phyloP scores from a whole-genome alignment of 164 flowering plant genomes.

The Nymphaea colorata region DNA sequence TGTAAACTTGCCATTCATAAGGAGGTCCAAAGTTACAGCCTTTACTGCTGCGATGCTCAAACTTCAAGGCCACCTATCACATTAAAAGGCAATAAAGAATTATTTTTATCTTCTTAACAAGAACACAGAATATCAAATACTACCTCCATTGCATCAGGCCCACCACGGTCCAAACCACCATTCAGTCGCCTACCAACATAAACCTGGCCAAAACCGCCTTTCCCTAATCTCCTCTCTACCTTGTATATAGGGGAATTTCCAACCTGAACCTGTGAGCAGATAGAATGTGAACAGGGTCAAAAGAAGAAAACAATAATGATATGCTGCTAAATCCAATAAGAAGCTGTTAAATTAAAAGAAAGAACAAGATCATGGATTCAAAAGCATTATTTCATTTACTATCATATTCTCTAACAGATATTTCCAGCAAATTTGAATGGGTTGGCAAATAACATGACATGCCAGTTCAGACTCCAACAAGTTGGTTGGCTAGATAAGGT shows the following conservation, averaged over 20 bases:
- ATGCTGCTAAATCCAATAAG: no score
- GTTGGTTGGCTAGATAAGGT: no score
- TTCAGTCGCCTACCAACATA: conserved; percentile 64
- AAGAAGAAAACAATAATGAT: no score
- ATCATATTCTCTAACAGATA: no score
- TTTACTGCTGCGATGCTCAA: conserved; percentile 86
- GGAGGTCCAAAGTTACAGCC: conserved; percentile 95
- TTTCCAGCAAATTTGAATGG: no score
- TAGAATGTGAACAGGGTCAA: no score
- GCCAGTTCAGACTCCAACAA: no score
- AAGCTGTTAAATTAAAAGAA: no score
- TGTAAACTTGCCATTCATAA: conserved; percentile 96
- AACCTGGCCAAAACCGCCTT: conserved; percentile 97
- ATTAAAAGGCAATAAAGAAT: neutral
- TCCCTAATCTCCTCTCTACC: conserved; percentile 74
- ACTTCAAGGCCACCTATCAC: conserved; percentile 72
- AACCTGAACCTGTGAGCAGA: conserved; percentile 54
- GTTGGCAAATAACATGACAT: no score
- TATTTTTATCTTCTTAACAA: neutral
- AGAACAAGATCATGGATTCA: no score
- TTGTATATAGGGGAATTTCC: conserved; percentile 74
- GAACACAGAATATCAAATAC: neutral
- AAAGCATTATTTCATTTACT: no score
- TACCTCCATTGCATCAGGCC: conserved; percentile 86
- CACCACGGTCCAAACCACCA: conserved; percentile 71